phyloP scores from a whole-genome alignment of 2,329 filamentous ascomycete genomes.

The Neofusicoccum laricinum region DNA sequence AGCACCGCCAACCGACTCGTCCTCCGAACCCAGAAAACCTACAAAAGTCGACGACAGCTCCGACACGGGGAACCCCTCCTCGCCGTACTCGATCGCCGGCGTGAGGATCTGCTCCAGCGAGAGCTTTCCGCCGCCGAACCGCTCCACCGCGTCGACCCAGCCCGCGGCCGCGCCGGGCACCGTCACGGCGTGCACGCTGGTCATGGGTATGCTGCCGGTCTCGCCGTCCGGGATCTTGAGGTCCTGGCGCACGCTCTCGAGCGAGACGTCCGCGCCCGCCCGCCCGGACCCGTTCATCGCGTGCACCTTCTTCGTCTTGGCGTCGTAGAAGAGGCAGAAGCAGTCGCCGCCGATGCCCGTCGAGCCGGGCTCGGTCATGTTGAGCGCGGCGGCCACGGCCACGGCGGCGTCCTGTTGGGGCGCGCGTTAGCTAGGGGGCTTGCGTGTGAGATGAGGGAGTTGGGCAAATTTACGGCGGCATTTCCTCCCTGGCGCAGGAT shows the following conservation, averaged over 20 bases:
- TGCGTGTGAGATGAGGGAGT: not conserved
- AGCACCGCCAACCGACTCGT: not conserved
- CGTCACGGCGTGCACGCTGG: slow-evolving; percentile 76
- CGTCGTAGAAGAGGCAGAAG: slow-evolving; percentile 92
- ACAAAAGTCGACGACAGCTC: slow-evolving; percentile 71
- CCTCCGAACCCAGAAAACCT: slow-evolving; percentile 34
- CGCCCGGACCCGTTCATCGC: slow-evolving; percentile 94
- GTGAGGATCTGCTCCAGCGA: slow-evolving; percentile 71
- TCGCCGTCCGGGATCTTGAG: slow-evolving; percentile 62
- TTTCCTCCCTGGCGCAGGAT: slow-evolving; percentile 88
- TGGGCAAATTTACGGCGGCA: slow-evolving; percentile 63
- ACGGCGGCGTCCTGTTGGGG: slow-evolving; percentile 80
- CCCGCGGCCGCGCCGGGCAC: slow-evolving; percentile 88
- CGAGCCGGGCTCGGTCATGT: slow-evolving; percentile 87
- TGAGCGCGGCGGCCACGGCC: slow-evolving; percentile 86
- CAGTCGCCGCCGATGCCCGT: slow-evolving; percentile 97
- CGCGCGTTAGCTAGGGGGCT: not conserved
- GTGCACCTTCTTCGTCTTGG: slow-evolving; percentile 74
- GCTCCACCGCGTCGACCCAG: slow-evolving; percentile 85
- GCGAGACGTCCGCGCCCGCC: slow-evolving; percentile 64
- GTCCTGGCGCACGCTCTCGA: slow-evolving; percentile 68
- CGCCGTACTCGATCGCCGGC: slow-evolving; percentile 81
- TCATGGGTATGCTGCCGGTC: slow-evolving; percentile 64
- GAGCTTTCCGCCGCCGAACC: slow-evolving; percentile 85
- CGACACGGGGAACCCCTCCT: slow-evolving; percentile 85